These are phyloP conservation scores for Pisolithus marmoratus DNA, from an alignment of 768 basidiomycete species.

Conservation along the genomic window DNA sequence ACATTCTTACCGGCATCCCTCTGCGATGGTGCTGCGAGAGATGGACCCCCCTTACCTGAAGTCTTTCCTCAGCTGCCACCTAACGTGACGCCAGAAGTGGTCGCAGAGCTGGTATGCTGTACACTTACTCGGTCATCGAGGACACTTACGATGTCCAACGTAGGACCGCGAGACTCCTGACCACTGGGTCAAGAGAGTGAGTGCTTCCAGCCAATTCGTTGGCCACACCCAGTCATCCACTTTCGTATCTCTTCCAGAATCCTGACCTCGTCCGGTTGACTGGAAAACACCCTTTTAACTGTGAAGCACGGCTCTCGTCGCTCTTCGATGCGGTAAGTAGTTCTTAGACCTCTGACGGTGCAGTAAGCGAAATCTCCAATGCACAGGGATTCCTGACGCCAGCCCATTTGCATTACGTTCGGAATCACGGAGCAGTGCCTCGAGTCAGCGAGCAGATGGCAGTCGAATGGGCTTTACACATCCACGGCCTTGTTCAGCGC, in stretches of 20 bases:
- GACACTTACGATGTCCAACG: not conserved
- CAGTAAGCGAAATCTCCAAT: not conserved
- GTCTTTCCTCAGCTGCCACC: conserved; percentile 17
- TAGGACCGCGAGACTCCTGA: conserved; percentile 36
- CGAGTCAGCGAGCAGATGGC: conserved; percentile 32
- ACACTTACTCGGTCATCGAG: not conserved
- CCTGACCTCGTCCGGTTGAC: conserved; percentile 44
- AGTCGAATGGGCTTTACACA: conserved; percentile 39
- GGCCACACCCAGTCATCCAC: not conserved
- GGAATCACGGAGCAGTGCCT: conserved; percentile 59
- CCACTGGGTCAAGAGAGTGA: conserved; percentile 36
- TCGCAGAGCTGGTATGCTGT: conserved; percentile 21
- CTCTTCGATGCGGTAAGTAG: conserved; percentile 35
- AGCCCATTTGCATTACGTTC: conserved; percentile 49
- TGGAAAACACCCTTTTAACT: conserved; percentile 59
- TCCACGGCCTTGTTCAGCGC: conserved; percentile 34
- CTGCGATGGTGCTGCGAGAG: conserved; percentile 10
- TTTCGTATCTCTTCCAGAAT: conserved; percentile 13
- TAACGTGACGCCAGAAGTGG: conserved; percentile 15
- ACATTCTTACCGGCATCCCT: conserved; percentile 16
- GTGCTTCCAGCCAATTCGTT: not conserved
- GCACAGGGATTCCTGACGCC: conserved; percentile 50
- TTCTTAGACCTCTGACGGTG: too few species aligned
- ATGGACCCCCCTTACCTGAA: conserved; percentile 15
- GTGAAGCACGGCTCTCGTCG: conserved; percentile 41